These are phyloP conservation scores for Asterochloris sp. DNA, from an alignment of 139 green algal species.

Conservation along the genomic window DNA sequence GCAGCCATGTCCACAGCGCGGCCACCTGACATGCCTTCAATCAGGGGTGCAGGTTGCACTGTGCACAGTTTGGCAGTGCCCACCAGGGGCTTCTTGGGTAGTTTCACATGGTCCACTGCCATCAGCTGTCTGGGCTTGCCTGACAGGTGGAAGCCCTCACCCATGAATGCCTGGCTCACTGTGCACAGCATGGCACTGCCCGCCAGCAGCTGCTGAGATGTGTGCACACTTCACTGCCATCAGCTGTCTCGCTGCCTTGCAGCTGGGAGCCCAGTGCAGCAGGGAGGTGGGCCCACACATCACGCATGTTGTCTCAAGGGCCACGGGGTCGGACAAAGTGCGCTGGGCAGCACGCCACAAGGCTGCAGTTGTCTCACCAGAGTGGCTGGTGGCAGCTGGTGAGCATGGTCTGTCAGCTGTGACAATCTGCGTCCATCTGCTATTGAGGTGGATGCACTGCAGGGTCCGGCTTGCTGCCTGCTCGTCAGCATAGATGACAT, in stretches of 20 bases:
- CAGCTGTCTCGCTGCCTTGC: slow-evolving; percentile 5
- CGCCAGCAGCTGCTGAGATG: neutral
- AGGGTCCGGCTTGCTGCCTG: too few species aligned
- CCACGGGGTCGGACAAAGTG: slow-evolving; percentile 42
- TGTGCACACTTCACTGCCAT: neutral
- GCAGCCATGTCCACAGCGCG: neutral
- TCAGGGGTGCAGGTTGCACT: neutral
- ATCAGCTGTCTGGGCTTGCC: neutral
- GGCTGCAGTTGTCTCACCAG: too few species aligned
- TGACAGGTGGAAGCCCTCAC: too few species aligned
- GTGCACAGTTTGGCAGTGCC: neutral
- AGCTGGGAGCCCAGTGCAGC: slow-evolving; percentile 67
- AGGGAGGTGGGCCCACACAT: slow-evolving; percentile 10
- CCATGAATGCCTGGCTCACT: neutral
- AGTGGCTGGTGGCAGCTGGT: too few species aligned
- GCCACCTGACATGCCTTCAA: neutral
- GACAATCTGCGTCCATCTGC: too few species aligned
- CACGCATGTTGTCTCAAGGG: slow-evolving; percentile 68
- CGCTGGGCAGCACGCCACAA: slow-evolving; percentile 35
- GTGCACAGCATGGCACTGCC: neutral
- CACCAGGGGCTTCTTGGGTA: neutral
- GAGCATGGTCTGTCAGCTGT: too few species aligned
- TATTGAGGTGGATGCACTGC: too few species aligned
- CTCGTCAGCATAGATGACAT: too few species aligned
- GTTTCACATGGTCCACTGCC: neutral